A percentile compares a stretch with the other conserved stretches of the same genome.
These are phyloP conservation scores for Alternaria burnsii DNA, from an alignment of 2,329 filamentous ascomycete species.

Conservation along the genomic window DNA sequence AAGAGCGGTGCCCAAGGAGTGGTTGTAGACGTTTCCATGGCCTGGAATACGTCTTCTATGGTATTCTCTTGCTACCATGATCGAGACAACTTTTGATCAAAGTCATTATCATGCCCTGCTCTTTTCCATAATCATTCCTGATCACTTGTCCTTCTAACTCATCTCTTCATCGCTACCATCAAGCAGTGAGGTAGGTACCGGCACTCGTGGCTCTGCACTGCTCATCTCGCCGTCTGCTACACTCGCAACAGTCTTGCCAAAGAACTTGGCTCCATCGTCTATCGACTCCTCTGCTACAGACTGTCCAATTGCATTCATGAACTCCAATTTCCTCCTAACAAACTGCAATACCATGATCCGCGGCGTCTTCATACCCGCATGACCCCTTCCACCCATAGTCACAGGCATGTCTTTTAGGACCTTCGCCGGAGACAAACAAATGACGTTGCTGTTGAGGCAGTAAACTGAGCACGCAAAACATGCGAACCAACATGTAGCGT, in stretches of 20 bases:
- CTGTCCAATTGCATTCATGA: background rate
- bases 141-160: background rate
- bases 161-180: background rate
- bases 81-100: background rate
- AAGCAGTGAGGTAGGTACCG: background rate
- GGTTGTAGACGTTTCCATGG: slow-evolving; percentile 31
- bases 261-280: background rate
- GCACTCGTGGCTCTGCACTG: background rate
- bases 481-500: slow-evolving; percentile 7
- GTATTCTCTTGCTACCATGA: background rate
- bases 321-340: background rate
- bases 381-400: background rate
- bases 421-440: slow-evolving; percentile 14
- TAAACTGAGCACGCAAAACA: slow-evolving; percentile 7
- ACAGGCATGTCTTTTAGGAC: background rate
- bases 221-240: background rate
- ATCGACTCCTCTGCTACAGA: background rate
- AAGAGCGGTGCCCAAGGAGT: slow-evolving; percentile 47
- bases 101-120: background rate
- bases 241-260: background rate
- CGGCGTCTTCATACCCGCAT: background rate
- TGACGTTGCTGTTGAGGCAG: background rate
- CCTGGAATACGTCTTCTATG: background rate
- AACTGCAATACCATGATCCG: background rate
- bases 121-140: background rate